Evolutionary conservation across 306 rosid genomes (phyloP), one percentile per base, ranked within the genome.

Genomic region (Adenanthera pavonina): DNA sequence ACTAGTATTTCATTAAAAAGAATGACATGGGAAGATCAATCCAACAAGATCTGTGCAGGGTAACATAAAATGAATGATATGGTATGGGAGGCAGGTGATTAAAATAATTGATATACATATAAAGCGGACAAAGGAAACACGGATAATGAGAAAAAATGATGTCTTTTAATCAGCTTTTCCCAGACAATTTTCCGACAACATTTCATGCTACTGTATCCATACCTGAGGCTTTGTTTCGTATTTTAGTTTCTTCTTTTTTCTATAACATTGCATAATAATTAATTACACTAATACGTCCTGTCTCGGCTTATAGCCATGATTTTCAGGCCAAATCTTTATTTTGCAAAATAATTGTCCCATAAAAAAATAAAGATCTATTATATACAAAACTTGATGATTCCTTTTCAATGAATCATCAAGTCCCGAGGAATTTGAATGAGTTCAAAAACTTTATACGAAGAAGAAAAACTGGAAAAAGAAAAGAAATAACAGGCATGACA

Each of bases 181-280:
- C 12, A 35, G 87, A 86, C 87, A 86, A 16, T 73, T 59, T 80
- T 69, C 87, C 83, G 87, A 86, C 89, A 86, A 82, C 74, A 79
- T 64, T 60, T 76, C 73, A 76, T 79, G 81, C 56, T 48, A 71
- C 82, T 72, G 10, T 49, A 17, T 76, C 60, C 53, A 66, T 47
- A 48, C 72, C 70, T 51, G 46, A 82, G n/a, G 74, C 84, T 19
- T 30, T 78, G 53, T 78, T 78, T 80, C 73, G 79, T 82, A 67
- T 83, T 59, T 3, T 49, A 8, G 13, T 7, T 38, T 0, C 40
- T 67, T 0, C 4, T 67, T n/a, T 7, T 56, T 56, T 56, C 7
- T 56, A 3, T 6, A 4, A 56, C 10, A 56, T 17, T 54, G 17
- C 8, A 51, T 51, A n/a, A n/a, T n/a, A n/a, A n/a, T n/a, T n/a